These are phyloP conservation scores for Gautieria morchelliformis DNA, from an alignment of 768 basidiomycete species.

Conservation along the genomic window DNA sequence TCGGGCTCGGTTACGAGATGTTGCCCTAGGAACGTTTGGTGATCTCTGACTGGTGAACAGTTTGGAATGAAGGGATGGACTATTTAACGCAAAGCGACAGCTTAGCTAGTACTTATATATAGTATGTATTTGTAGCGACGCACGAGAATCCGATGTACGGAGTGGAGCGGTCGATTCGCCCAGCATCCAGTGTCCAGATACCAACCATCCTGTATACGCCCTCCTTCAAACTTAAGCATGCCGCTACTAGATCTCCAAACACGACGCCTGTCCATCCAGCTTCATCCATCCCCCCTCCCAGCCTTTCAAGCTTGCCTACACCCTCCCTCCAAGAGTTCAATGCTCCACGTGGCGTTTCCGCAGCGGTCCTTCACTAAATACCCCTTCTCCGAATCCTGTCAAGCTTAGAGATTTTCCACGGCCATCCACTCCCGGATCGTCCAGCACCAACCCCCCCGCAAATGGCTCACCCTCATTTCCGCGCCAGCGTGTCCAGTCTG, in stretches of 20 bases:
- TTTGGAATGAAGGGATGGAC: too few species aligned
- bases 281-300: constrained; percentile 13
- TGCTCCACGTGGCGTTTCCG: constrained; percentile 15
- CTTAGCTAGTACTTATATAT: too few species aligned
- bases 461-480: constrained; percentile 9
- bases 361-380: constrained; percentile 15
- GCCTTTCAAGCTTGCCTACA: constrained; percentile 22
- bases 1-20: too few species aligned
- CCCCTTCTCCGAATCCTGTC: constrained; percentile 21
- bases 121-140: too few species aligned
- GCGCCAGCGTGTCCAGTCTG: constrained; percentile 37
- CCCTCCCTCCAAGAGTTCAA: too few species aligned
- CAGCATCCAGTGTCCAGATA: background rate
- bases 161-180: too few species aligned
- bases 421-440: constrained; percentile 14
- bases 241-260: constrained; percentile 33
- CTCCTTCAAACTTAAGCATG: background rate
- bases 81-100: too few species aligned
- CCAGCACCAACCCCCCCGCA: background rate
- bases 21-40: too few species aligned
- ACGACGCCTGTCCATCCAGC: constrained; percentile 36
- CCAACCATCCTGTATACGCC: background rate
- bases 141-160: too few species aligned
- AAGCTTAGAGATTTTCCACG: constrained; percentile 8
- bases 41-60: too few species aligned